Percentiles rank a stretch among this genome's conserved stretches.
Evolutionary conservation across 2,329 filamentous ascomycete genomes (phyloP).

Genomic region (Stachybotrys elegans): DNA sequence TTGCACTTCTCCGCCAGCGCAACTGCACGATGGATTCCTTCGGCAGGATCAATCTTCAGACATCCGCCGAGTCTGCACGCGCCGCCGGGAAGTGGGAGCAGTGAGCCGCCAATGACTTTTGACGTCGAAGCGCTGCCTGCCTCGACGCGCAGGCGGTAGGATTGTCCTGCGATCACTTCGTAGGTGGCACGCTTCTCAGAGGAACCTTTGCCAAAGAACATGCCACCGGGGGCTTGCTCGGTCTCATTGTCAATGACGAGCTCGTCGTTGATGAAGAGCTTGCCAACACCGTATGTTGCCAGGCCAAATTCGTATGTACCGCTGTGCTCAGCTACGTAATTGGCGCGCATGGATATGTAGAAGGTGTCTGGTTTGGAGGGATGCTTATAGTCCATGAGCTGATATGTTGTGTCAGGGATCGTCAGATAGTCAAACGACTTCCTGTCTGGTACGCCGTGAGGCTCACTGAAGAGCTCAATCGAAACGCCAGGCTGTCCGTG

Average conservation of each 20-base stretch:
- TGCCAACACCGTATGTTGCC: constrained; percentile 22
- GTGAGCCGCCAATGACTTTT: constrained; percentile 4
- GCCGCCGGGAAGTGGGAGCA: constrained; percentile 11
- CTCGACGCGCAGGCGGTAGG: constrained; percentile 10
- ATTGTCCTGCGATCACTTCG: constrained; percentile 3
- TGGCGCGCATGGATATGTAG: constrained; percentile 15
- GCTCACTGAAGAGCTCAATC: too few species aligned
- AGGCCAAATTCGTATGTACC: constrained; percentile 25
- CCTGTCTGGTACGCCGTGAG: too few species aligned
- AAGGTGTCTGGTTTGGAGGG: constrained; percentile 11
- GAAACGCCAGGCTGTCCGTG: too few species aligned
- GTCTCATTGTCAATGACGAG: constrained; percentile 25
- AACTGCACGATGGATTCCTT: constrained; percentile 8
- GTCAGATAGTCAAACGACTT: constrained; percentile 14
- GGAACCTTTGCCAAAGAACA: constrained; percentile 29
- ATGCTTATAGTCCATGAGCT: constrained; percentile 20
- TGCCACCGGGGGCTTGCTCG: constrained; percentile 22
- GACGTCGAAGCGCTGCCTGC: constrained; percentile 9
- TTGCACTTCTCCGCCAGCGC: constrained; percentile 6
- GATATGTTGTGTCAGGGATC: constrained; percentile 17
- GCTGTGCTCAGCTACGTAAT: constrained; percentile 10
- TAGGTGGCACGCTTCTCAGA: constrained; percentile 19
- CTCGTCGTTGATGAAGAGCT: constrained; percentile 25
- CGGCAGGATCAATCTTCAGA: constrained; percentile 4
- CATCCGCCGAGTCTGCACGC: constrained; percentile 12